Conservation (phyloP, 257 asterid genomes). For the Ehretia macrophylla region DNA sequence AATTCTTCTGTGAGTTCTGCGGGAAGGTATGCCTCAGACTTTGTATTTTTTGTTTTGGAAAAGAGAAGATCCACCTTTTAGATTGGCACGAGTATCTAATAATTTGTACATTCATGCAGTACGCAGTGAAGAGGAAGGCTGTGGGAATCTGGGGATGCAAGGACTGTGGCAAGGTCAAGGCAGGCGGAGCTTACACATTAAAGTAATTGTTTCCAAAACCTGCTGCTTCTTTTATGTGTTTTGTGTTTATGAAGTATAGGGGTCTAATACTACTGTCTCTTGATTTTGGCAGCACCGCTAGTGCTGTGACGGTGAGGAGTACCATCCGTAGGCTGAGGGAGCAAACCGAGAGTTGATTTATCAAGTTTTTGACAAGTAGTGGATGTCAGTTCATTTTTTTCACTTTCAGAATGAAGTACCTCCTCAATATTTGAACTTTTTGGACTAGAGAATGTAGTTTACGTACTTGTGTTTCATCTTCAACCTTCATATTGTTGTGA, state of each 20-base stretch:
- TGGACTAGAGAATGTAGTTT: too few species aligned
- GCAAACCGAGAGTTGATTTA: conserved; percentile 35
- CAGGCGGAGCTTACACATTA: conserved; percentile 50
- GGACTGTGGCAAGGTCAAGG: conserved; percentile 50
- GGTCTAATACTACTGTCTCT: conserved; percentile 1
- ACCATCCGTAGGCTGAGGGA: conserved; percentile 47
- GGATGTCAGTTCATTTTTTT: too few species aligned
- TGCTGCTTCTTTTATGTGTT: too few species aligned
- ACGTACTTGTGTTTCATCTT: too few species aligned
- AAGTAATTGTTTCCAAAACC: conserved; percentile 16
- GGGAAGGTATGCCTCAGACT: conserved; percentile 33
- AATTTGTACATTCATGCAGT: conserved; percentile 11
- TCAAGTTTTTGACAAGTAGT: neutral
- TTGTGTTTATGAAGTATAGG: neutral
- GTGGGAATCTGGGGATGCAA: conserved; percentile 54
- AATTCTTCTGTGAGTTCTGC: conserved; percentile 41
- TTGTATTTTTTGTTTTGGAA: too few species aligned
- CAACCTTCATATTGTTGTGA: too few species aligned
- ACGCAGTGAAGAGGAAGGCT: conserved; percentile 42
- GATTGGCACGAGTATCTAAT: neutral
- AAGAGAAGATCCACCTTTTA: neutral
- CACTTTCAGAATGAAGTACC: too few species aligned
- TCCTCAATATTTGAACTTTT: too few species aligned
- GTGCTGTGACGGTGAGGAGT: conserved; percentile 49
- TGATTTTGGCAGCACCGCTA: conserved; percentile 30